Conservation (phyloP, 805 yeast species). For the Ogataea pini region DNA sequence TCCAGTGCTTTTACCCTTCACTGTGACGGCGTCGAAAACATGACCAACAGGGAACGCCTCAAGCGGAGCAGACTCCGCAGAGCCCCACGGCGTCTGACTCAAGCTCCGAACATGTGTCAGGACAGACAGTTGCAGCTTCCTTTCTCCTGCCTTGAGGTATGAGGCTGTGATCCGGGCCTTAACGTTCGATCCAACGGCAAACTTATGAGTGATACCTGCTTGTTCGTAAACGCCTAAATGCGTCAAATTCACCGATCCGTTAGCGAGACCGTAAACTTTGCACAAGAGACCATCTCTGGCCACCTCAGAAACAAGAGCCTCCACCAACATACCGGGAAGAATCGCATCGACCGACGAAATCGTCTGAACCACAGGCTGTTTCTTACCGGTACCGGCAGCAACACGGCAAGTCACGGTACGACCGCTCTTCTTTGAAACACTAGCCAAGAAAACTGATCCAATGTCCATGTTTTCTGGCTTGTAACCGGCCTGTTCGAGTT, state of each 20-base stretch:
- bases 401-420: constrained; percentile 60
- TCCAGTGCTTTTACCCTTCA: constrained; percentile 58
- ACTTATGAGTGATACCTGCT: constrained; percentile 58
- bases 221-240: constrained; percentile 54
- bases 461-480: constrained; percentile 40
- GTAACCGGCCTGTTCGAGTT: constrained; percentile 44
- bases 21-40: constrained; percentile 55
- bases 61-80: constrained; percentile 40
- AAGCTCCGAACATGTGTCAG: constrained; percentile 54
- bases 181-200: constrained; percentile 63
- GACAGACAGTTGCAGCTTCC: constrained; percentile 63
- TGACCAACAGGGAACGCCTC: constrained; percentile 83
- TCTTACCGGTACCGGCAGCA: constrained; percentile 47
- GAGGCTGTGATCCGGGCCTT: constrained; percentile 73
- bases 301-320: constrained; percentile 65
- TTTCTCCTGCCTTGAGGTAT: constrained; percentile 48
- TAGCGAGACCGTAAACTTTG: constrained; percentile 71
- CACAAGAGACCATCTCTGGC: constrained; percentile 64
- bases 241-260: constrained; percentile 67
- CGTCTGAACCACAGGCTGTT: constrained; percentile 50
- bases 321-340: constrained; percentile 82
- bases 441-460: constrained; percentile 73
- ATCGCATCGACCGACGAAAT: constrained; percentile 77
- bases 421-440: constrained; percentile 52
- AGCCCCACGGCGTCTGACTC: constrained; percentile 12